Evolutionary conservation across 2,329 filamentous ascomycete species (phyloP).

Genomic region (Byssochlamys sp.): DNA sequence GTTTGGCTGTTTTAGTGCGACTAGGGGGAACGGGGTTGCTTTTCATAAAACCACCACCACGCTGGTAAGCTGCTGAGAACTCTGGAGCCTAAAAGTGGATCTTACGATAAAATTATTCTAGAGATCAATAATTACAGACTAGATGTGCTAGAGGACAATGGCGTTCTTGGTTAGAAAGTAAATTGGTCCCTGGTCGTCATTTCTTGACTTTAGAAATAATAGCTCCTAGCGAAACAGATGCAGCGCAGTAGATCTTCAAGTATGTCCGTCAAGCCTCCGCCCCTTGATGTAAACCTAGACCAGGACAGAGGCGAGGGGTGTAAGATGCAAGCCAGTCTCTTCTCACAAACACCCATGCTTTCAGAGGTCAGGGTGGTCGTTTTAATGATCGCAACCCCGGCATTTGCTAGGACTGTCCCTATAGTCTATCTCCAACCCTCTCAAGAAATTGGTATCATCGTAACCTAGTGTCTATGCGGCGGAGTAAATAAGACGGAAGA

Average conservation of each 20-base stretch:
- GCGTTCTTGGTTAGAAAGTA: neutral
- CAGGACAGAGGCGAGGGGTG: neutral
- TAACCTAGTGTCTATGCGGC: conserved; percentile 9
- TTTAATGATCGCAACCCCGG: neutral
- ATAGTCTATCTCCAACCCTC: neutral
- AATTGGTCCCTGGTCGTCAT: neutral
- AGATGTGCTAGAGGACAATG: neutral
- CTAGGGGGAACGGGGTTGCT: neutral
- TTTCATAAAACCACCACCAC: neutral
- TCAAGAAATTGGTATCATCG: neutral
- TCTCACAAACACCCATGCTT: neutral
- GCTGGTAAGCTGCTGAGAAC: neutral
- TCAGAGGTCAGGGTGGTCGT: neutral
- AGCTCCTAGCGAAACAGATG: neutral
- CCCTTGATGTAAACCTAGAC: neutral
- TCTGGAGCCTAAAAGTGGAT: neutral
- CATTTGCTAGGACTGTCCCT: neutral
- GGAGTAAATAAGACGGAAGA: conserved; percentile 78
- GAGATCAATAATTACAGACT: neutral
- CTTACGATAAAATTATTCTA: neutral
- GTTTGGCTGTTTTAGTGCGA: neutral
- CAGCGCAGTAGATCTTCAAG: neutral
- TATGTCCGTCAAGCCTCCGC: neutral
- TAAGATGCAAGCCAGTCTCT: neutral
- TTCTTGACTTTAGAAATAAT: neutral